These are phyloP conservation scores for Clausena lansium DNA, from an alignment of 345 rosid species.

Conservation along the genomic window DNA sequence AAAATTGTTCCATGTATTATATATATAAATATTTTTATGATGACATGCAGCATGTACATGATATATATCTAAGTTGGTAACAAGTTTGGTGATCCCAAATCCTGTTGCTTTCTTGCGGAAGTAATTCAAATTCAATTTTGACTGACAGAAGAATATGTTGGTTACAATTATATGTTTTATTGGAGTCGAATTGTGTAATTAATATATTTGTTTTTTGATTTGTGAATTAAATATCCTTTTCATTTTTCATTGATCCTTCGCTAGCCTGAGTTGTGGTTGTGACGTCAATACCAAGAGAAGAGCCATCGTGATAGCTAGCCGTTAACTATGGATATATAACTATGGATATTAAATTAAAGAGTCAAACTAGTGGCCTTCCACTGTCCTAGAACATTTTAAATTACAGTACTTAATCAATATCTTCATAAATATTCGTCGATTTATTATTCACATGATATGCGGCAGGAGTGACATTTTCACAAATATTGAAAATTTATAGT, in stretches of 20 bases:
- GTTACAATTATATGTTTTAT: not conserved
- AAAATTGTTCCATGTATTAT: not conserved
- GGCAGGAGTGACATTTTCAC: not conserved
- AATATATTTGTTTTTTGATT: not conserved
- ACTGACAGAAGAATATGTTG: not conserved
- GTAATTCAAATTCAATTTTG: not conserved
- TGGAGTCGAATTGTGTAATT: not conserved
- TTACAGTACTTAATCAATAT: not conserved
- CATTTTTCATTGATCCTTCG: not conserved
- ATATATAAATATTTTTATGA: not conserved
- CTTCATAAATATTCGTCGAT: not conserved
- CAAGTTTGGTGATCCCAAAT: slow-evolving; percentile 19
- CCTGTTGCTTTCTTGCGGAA: not conserved
- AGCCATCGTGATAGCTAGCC: not conserved
- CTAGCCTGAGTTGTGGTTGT: not conserved
- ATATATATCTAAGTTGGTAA: slow-evolving; percentile 1
- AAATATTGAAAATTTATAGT: not conserved
- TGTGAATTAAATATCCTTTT: not conserved
- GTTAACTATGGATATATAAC: too few relatives aligned
- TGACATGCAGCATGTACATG: not conserved
- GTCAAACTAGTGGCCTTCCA: not conserved
- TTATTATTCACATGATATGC: not conserved
- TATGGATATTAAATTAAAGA: too few relatives aligned
- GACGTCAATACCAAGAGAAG: slow-evolving; percentile 1
- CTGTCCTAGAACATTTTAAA: not conserved